These are phyloP conservation scores for Diaporthe nobilis DNA, from an alignment of 2,329 filamentous ascomycete species.

Conservation along the genomic window DNA sequence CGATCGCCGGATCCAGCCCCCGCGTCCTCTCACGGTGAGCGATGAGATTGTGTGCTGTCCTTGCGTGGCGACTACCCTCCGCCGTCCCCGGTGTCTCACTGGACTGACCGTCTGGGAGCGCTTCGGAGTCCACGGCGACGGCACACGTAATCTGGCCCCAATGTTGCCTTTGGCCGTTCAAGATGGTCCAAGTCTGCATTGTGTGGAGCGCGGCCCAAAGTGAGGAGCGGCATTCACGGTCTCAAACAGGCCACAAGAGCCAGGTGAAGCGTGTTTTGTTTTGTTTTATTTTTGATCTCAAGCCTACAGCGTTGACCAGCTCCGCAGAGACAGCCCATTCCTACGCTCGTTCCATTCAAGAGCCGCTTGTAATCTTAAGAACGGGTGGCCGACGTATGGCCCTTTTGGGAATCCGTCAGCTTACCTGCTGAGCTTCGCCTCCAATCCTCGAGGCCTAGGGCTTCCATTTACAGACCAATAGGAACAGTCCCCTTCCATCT, in stretches of 20 bases:
- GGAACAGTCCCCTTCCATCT: neutral
- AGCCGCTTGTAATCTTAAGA: constrained; percentile 9
- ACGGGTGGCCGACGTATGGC: neutral
- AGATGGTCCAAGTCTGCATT: too few species aligned
- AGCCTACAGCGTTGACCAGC: neutral
- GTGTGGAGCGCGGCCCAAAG: neutral
- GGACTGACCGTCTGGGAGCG: neutral
- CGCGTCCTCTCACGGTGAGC: neutral
- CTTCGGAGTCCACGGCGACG: neutral
- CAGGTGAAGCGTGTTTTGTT: constrained; percentile 18
- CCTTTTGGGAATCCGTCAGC: constrained; percentile 21
- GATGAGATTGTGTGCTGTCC: neutral
- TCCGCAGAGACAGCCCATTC: neutral
- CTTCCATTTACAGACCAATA: constrained; percentile 4
- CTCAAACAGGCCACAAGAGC: constrained; percentile 3
- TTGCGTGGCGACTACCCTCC: neutral
- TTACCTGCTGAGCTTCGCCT: constrained; percentile 22
- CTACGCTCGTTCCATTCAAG: neutral
- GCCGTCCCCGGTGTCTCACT: neutral
- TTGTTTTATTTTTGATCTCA: constrained; percentile 28
- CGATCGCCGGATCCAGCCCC: neutral
- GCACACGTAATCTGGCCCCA: neutral
- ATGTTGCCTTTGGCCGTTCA: neutral
- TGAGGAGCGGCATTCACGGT: neutral
- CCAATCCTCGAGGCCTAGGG: neutral